phyloP scores from a whole-genome alignment of 345 rosid species.

The thale cress (Arabidopsis thaliana) region TAIR10.1 NC_003075.7:12991501-12992000 shows the following conservation, averaged over 20 bases:
- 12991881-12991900: conserved; percentile 68
- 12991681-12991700: conserved; percentile 28
- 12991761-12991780: conserved; percentile 13
- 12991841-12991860: conserved; percentile 60
- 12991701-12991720: neutral
- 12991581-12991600: conserved; percentile 69
- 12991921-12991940: conserved; percentile 56
- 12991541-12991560: conserved; percentile 85
- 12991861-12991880: conserved; percentile 61
- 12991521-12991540: conserved; percentile 99
- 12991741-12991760: neutral
- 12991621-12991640: conserved; percentile 80
- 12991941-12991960: conserved; percentile 95
- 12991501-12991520: conserved; percentile 91
- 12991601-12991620: conserved; percentile 92
- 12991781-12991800: conserved; percentile 38
- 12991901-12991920: conserved; percentile 56
- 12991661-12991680: conserved; percentile 57
- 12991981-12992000: conserved; percentile 94
- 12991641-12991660: conserved; percentile 83
- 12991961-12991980: conserved; percentile 93
- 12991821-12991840: conserved; percentile 12
- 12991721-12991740: conserved; percentile 16
- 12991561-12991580: conserved; percentile 64
- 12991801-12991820: conserved; percentile 6